These are phyloP conservation scores for Yarrowia deformans DNA, from an alignment of 805 yeast species.

Conservation along the genomic window DNA sequence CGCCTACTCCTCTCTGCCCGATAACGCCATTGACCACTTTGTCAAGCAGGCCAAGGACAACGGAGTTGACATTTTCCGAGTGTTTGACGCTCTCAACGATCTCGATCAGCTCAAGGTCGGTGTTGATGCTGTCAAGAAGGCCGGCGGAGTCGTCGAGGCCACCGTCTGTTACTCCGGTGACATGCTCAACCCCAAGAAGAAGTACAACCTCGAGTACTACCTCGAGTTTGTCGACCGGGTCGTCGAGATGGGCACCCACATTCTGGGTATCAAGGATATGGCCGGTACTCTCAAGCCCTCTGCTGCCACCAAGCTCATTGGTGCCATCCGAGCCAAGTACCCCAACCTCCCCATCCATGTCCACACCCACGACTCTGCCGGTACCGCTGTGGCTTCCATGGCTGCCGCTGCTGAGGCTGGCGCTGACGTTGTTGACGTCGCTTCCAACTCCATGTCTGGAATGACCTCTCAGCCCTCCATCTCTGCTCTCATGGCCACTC, in stretches of 20 bases:
- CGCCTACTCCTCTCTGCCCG: constrained; percentile 97
- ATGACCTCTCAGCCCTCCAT: constrained; percentile 98
- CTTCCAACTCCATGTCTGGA: constrained; percentile 97
- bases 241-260: constrained; percentile 93
- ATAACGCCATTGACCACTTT: constrained; percentile 97
- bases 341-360: constrained; percentile 97
- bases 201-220: constrained; percentile 93
- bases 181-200: constrained; percentile 94
- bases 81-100: constrained; percentile 96
- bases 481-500: constrained; percentile 88
- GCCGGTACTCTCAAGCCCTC: constrained; percentile 98
- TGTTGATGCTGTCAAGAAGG: constrained; percentile 94
- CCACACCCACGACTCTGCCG: constrained; percentile 99
- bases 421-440: constrained; percentile 98
- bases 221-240: constrained; percentile 79
- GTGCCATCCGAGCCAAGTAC: constrained; percentile 80
- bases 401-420: constrained; percentile 94
- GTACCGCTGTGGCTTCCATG: constrained; percentile 98
- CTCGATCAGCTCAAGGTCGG: constrained; percentile 97
- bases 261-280: constrained; percentile 98
- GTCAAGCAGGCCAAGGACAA: constrained; percentile 91
- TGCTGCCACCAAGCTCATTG: constrained; percentile 84
- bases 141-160: constrained; percentile 99
- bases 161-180: constrained; percentile 99
- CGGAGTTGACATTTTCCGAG: constrained; percentile 98